Percentiles rank a stretch among this genome's conserved stretches.
Conservation (phyloP, 2,329 filamentous ascomycete species). For the Diaporthe longicolla region DNA sequence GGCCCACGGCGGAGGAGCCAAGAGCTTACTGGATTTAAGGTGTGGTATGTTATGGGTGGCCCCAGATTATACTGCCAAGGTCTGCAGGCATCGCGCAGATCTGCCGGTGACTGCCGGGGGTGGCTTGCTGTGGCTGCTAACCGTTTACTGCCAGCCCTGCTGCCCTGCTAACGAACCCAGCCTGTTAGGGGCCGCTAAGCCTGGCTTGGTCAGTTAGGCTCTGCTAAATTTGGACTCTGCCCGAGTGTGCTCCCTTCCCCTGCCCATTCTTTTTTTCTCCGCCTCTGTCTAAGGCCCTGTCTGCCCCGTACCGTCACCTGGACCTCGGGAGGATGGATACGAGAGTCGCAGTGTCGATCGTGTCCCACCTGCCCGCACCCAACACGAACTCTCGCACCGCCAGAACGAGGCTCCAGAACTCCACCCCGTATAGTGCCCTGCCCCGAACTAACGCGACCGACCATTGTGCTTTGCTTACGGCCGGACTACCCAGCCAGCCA, state of each 20-base stretch:
- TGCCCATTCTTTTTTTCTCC: not conserved
- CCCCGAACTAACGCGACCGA: constrained; percentile 5
- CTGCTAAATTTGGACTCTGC: constrained; percentile 1
- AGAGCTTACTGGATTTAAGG: constrained; percentile 37
- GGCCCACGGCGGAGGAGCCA: not conserved
- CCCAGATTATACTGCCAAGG: constrained; percentile 23
- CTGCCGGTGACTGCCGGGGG: constrained; percentile 20
- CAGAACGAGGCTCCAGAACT: not conserved
- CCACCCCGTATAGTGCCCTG: constrained; percentile 12
- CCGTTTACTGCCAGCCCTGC: too few species aligned
- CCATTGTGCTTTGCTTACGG: constrained; percentile 12
- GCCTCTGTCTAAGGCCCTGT: constrained; percentile 1
- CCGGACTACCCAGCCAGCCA: not conserved
- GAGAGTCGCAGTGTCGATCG: constrained; percentile 39
- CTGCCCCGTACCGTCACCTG: constrained; percentile 1
- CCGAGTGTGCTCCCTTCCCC: not conserved
- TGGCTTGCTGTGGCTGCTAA: not conserved
- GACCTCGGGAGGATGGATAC: constrained; percentile 39
- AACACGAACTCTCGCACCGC: constrained; percentile 32
- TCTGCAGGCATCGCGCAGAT: constrained; percentile 18
- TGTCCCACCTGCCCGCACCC: constrained; percentile 33
- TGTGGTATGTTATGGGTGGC: constrained; percentile 13
- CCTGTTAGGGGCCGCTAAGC: too few species aligned
- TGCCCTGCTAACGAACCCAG: too few species aligned
- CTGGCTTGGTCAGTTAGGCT: not conserved